Evolutionary conservation across 140 eudicot species (phyloP).

Genomic region (Stevia rebaudiana): DNA sequence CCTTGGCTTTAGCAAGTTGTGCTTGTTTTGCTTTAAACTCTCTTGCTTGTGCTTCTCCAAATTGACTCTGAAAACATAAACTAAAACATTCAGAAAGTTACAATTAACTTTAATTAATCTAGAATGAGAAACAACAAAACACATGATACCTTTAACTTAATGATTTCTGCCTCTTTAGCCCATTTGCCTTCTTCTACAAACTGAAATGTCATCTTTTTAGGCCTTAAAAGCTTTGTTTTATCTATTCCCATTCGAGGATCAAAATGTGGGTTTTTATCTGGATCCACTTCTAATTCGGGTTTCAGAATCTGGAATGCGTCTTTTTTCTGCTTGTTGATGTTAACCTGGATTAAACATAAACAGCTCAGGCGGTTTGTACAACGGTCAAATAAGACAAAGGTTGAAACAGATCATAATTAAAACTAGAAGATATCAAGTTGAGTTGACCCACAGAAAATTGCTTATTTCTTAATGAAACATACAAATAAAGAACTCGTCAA

Average conservation of each 20-base stretch:
- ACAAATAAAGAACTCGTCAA: not conserved
- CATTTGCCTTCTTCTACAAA: conserved; percentile 99
- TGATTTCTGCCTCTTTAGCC: conserved; percentile 85
- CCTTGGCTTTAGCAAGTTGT: conserved; percentile 92
- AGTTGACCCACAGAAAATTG: not conserved
- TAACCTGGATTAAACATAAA: conserved; percentile 45
- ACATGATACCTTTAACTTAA: conserved; percentile 54
- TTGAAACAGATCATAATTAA: not conserved
- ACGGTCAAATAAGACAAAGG: not conserved
- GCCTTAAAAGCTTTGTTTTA: conserved; percentile 75
- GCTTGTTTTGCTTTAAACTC: conserved; percentile 91
- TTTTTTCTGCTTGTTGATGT: conserved; percentile 89
- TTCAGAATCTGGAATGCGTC: conserved; percentile 90
- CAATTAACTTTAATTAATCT: not conserved
- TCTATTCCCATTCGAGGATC: conserved; percentile 89
- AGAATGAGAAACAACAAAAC: not conserved
- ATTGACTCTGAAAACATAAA: conserved; percentile 58
- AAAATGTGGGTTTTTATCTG: conserved; percentile 79
- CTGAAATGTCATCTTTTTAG: conserved; percentile 85
- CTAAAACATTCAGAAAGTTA: not conserved
- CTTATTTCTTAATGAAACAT: not conserved
- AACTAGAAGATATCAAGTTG: not conserved
- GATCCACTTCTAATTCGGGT: conserved; percentile 92
- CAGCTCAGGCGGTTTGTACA: not conserved
- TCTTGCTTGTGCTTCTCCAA: conserved; percentile 93